These are phyloP conservation scores for Chrysoporthe puriensis DNA, from an alignment of 2,329 filamentous ascomycete species.

Conservation along the genomic window DNA sequence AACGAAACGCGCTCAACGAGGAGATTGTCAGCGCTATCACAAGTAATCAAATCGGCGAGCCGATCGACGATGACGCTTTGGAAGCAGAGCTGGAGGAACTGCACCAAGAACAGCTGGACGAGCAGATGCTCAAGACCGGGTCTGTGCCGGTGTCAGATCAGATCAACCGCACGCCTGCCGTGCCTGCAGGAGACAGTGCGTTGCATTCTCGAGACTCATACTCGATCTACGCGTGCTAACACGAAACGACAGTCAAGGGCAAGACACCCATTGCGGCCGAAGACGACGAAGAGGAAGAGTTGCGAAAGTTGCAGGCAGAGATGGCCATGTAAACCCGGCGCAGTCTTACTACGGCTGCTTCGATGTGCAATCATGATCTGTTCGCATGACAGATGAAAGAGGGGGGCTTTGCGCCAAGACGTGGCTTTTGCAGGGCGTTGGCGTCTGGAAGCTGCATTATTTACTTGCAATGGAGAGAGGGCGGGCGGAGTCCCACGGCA, in stretches of 20 bases:
- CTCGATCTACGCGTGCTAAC: neutral
- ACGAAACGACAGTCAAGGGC: constrained; percentile 49
- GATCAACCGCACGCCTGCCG: constrained; percentile 76
- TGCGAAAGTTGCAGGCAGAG: constrained; percentile 90
- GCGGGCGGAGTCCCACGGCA: constrained; percentile 8
- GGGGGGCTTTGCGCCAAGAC: neutral
- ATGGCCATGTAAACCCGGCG: constrained; percentile 79
- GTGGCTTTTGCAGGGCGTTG: constrained; percentile 20
- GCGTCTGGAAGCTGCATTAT: constrained; percentile 27
- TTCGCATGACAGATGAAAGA: neutral
- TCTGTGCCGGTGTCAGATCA: constrained; percentile 80
- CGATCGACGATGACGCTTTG: constrained; percentile 83
- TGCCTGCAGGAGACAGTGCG: constrained; percentile 77
- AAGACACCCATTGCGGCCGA: constrained; percentile 59
- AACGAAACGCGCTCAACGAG: constrained; percentile 90
- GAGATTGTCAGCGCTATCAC: constrained; percentile 90
- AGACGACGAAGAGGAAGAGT: constrained; percentile 94
- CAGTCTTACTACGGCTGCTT: neutral
- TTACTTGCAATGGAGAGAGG: constrained; percentile 12
- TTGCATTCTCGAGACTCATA: constrained; percentile 32
- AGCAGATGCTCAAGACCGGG: constrained; percentile 90
- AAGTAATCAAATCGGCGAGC: constrained; percentile 66
- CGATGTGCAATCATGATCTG: constrained; percentile 3
- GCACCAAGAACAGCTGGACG: constrained; percentile 82
- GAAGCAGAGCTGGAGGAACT: constrained; percentile 83